Conservation (phyloP, 352 stramenopile species). For the Halophytophthora batemanensis region DNA sequence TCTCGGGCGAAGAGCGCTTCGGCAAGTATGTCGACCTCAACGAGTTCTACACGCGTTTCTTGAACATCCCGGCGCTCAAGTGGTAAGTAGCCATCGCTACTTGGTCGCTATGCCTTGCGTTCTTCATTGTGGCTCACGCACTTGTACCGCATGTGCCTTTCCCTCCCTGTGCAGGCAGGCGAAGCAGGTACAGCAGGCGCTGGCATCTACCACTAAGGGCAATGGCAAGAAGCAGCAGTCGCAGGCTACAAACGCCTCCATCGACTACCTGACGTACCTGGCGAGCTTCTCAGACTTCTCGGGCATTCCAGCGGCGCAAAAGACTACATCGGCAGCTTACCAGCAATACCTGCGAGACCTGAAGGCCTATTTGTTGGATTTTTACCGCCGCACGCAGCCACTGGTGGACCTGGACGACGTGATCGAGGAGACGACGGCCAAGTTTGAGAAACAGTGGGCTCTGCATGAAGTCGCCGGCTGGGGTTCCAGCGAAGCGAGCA, state of each 20-base stretch:
- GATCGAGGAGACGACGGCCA: slow-evolving; percentile 70
- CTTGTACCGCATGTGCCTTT: background rate
- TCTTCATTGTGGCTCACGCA: background rate
- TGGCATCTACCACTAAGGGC: slow-evolving; percentile 14
- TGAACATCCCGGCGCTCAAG: slow-evolving; percentile 75
- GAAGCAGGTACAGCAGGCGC: slow-evolving; percentile 21
- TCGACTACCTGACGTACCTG: slow-evolving; percentile 79
- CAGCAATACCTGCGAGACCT: slow-evolving; percentile 72
- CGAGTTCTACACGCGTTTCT: slow-evolving; percentile 73
- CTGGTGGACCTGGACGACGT: slow-evolving; percentile 87
- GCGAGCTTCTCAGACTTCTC: slow-evolving; percentile 65
- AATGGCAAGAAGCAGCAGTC: slow-evolving; percentile 13
- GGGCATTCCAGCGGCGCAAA: slow-evolving; percentile 52
- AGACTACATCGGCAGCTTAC: slow-evolving; percentile 52
- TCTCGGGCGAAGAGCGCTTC: slow-evolving; percentile 87
- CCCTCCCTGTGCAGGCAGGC: slow-evolving; percentile 22
- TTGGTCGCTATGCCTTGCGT: background rate
- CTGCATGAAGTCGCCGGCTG: slow-evolving; percentile 56
- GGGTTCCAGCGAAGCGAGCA: slow-evolving; percentile 21
- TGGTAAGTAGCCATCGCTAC: slow-evolving; percentile 13
- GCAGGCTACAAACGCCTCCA: slow-evolving; percentile 6
- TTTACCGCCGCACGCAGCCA: slow-evolving; percentile 86
- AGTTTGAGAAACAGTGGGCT: slow-evolving; percentile 85
- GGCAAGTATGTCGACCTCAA: slow-evolving; percentile 91
- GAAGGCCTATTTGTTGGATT: slow-evolving; percentile 80